Conservation (phyloP, 169 alveolate species). For the Plasmodium adleri region DNA sequence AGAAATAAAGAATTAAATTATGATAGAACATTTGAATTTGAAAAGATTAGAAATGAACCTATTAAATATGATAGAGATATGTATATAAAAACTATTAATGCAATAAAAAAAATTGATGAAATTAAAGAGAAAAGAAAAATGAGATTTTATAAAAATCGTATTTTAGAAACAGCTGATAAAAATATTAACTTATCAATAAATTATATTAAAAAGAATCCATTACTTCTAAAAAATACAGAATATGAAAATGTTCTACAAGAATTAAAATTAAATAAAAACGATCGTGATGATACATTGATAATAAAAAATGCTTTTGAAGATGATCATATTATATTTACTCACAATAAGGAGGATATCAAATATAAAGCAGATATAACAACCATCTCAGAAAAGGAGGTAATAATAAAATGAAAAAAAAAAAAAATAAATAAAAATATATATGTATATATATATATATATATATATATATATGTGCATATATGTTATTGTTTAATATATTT, state of each 20-base stretch:
- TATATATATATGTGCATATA: neutral
- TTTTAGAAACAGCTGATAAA: constrained; percentile 28
- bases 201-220: constrained; percentile 57
- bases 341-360: constrained; percentile 1
- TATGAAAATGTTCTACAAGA: constrained; percentile 46
- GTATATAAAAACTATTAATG: constrained; percentile 96
- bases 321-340: constrained; percentile 14
- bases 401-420: neutral
- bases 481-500: neutral
- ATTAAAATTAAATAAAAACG: neutral
- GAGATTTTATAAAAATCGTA: constrained; percentile 78
- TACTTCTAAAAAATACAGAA: constrained; percentile 35
- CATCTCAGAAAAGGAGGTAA: constrained; percentile 33
- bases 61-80: constrained; percentile 96
- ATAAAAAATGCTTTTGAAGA: constrained; percentile 32
- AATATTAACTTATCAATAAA: constrained; percentile 54
- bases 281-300: constrained; percentile 6
- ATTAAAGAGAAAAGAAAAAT: constrained; percentile 93
- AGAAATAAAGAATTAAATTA: constrained; percentile 96
- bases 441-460: neutral
- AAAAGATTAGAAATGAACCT: constrained; percentile 96
- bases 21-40: constrained; percentile 97
- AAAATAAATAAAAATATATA: neutral
- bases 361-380: constrained; percentile 8
- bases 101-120: constrained; percentile 95